Percentiles rank a stretch among this genome's conserved stretches.
These are phyloP conservation scores for Wickerhamomyces canadensis DNA, from an alignment of 805 yeast genomes.

Conservation along the genomic window DNA sequence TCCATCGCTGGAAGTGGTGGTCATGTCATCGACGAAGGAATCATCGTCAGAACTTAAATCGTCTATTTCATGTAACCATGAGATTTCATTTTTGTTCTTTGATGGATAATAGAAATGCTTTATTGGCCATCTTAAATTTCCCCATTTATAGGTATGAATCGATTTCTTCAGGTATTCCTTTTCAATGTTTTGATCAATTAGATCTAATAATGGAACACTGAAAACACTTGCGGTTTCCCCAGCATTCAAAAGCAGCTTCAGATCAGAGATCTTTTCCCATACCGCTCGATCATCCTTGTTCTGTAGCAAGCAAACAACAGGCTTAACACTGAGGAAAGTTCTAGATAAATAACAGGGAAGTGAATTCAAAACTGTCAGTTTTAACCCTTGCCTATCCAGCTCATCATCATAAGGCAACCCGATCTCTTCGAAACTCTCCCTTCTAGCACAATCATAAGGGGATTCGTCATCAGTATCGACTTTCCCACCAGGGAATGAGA, in stretches of 20 bases:
- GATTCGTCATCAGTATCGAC: conserved; percentile 65
- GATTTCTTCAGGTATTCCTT: conserved; percentile 29
- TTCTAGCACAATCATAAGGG: conserved; percentile 67
- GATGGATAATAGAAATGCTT: conserved; percentile 59
- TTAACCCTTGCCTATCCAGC: conserved; percentile 43
- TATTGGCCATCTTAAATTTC: conserved; percentile 62
- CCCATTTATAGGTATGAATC: conserved; percentile 50
- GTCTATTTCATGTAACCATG: conserved; percentile 57
- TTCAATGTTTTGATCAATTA: conserved; percentile 28
- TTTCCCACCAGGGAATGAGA: conserved; percentile 91
- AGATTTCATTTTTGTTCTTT: conserved; percentile 46
- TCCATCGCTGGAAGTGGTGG: conserved; percentile 33
- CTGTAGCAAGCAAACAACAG: conserved; percentile 64
- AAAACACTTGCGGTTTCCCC: conserved; percentile 73
- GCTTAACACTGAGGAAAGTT: conserved; percentile 78
- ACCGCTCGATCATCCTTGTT: conserved; percentile 18
- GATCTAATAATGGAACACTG: conserved; percentile 63
- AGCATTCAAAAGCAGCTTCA: conserved; percentile 53
- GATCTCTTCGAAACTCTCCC: conserved; percentile 87
- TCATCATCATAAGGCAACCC: conserved; percentile 53
- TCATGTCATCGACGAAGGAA: conserved; percentile 18
- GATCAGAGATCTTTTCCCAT: conserved; percentile 23
- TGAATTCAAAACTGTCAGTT: conserved; percentile 52
- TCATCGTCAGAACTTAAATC: conserved; percentile 57
- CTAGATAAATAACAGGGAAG: conserved; percentile 80